Percentiles rank a stretch among this genome's conserved stretches.
phyloP scores from a whole-genome alignment of 2,329 filamentous ascomycete species.

The Pseudonectria buxi region DNA sequence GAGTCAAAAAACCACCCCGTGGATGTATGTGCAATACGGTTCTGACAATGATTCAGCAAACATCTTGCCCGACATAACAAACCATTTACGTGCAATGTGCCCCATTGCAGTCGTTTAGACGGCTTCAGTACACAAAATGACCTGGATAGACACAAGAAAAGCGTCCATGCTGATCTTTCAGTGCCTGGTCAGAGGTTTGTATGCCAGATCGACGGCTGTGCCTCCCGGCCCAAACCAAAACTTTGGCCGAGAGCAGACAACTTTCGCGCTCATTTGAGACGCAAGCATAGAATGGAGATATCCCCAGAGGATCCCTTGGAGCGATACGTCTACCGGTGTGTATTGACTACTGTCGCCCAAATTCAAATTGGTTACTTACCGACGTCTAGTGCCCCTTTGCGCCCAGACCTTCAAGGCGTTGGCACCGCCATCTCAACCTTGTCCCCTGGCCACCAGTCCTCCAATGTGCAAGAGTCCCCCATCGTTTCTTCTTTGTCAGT shows the following conservation, averaged over 20 bases:
- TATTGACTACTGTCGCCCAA: not conserved
- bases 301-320: slow-evolving; percentile 32
- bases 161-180: slow-evolving; percentile 54
- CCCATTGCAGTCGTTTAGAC: slow-evolving; percentile 49
- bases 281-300: slow-evolving; percentile 51
- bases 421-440: slow-evolving; percentile 19
- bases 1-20: not conserved
- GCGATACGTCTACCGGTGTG: slow-evolving; percentile 24
- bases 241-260: slow-evolving; percentile 79
- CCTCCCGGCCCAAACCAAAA: slow-evolving; percentile 39
- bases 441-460: slow-evolving; percentile 8
- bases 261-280: slow-evolving; percentile 70
- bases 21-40: not conserved
- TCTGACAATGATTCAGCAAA: slow-evolving; percentile 50
- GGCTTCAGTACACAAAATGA: slow-evolving; percentile 81
- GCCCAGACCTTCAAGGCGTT: slow-evolving; percentile 19
- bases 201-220: slow-evolving; percentile 20
- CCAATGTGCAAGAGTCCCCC: slow-evolving; percentile 11
- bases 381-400: slow-evolving; percentile 6
- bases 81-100: slow-evolving; percentile 54
- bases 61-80: slow-evolving; percentile 65
- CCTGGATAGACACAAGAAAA: slow-evolving; percentile 69
- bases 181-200: slow-evolving; percentile 17
- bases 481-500: not conserved
- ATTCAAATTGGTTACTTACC: slow-evolving; percentile 2